These are phyloP conservation scores for Xerocomellus intermedius DNA, from an alignment of 768 basidiomycete species.

Conservation along the genomic window DNA sequence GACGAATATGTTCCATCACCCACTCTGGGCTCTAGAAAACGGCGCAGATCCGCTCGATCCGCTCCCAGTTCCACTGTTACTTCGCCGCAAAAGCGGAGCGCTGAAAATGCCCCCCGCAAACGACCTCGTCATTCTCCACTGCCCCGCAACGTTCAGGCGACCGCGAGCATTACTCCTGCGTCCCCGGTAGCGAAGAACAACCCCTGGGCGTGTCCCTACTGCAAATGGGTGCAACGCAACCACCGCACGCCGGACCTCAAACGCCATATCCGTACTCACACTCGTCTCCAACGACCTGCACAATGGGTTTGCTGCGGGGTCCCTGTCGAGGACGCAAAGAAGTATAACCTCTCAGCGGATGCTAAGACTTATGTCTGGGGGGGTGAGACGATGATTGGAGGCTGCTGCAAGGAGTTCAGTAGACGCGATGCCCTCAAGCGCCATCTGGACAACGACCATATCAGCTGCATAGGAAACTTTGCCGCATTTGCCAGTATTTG, in stretches of 20 bases:
- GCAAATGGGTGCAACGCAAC: constrained; percentile 48
- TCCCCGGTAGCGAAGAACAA: constrained; percentile 27
- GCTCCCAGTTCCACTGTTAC: not conserved
- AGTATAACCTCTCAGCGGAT: constrained; percentile 19
- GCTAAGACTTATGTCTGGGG: constrained; percentile 28
- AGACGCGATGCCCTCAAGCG: constrained; percentile 41
- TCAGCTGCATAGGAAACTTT: constrained; percentile 34
- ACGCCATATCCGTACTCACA: constrained; percentile 57
- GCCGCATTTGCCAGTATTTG: constrained; percentile 25
- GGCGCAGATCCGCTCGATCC: constrained; percentile 23
- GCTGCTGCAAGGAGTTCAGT: constrained; percentile 39
- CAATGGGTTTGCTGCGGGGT: constrained; percentile 41
- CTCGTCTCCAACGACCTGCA: constrained; percentile 34
- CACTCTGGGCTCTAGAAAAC: constrained; percentile 33
- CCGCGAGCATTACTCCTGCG: constrained; percentile 16
- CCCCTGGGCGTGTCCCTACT: constrained; percentile 46
- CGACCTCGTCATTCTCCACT: constrained; percentile 35
- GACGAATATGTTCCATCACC: constrained; percentile 48
- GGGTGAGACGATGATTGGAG: constrained; percentile 35
- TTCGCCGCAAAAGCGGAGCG: constrained; percentile 6
- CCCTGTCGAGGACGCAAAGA: constrained; percentile 23
- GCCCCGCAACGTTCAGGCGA: constrained; percentile 48
- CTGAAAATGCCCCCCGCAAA: constrained; percentile 15
- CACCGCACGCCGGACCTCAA: constrained; percentile 56
- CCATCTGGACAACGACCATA: constrained; percentile 38